Evolutionary conservation across 2,329 filamentous ascomycete species (phyloP).

Genomic region (Exophiala sp.): DNA sequence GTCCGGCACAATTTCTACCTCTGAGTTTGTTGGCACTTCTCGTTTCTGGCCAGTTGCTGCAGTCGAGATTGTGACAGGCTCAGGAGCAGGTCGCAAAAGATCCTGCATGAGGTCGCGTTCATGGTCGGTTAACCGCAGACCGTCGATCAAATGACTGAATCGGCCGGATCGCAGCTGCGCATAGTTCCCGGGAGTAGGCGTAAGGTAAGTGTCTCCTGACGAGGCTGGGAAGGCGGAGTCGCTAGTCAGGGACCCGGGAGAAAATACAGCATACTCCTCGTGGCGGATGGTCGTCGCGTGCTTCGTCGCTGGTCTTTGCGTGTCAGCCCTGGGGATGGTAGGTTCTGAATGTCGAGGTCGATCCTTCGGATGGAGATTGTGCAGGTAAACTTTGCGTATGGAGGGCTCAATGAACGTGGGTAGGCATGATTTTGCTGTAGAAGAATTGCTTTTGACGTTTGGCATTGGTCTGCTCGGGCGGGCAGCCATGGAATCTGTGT

Average conservation of each 20-base stretch:
- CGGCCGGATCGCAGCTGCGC: slow-evolving; percentile 16
- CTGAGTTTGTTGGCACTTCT: not conserved
- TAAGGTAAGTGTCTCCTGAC: slow-evolving; percentile 9
- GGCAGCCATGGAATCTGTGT: slow-evolving; percentile 7
- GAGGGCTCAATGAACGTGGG: slow-evolving; percentile 23
- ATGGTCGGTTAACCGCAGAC: slow-evolving; percentile 24
- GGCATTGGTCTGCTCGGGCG: not conserved
- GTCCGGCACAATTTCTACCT: slow-evolving; percentile 1
- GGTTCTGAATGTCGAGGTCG: slow-evolving; percentile 16
- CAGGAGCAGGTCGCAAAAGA: slow-evolving; percentile 5
- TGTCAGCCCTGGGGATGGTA: slow-evolving; percentile 2
- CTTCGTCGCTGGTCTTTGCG: not conserved
- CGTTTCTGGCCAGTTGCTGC: not conserved
- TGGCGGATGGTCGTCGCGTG: not conserved
- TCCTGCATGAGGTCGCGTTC: slow-evolving; percentile 22
- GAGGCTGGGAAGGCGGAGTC: slow-evolving; percentile 15
- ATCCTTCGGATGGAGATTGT: slow-evolving; percentile 22
- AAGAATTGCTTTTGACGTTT: not conserved
- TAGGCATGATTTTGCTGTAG: slow-evolving; percentile 11
- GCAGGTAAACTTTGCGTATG: slow-evolving; percentile 19
- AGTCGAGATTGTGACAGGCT: too few relatives aligned
- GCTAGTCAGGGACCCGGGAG: slow-evolving; percentile 15
- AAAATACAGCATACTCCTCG: slow-evolving; percentile 14
- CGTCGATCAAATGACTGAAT: slow-evolving; percentile 16
- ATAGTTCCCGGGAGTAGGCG: slow-evolving; percentile 9